These are phyloP conservation scores for Aegilops longissima DNA, from an alignment of 176 grass and related monocot species.

Conservation along the genomic window DNA sequence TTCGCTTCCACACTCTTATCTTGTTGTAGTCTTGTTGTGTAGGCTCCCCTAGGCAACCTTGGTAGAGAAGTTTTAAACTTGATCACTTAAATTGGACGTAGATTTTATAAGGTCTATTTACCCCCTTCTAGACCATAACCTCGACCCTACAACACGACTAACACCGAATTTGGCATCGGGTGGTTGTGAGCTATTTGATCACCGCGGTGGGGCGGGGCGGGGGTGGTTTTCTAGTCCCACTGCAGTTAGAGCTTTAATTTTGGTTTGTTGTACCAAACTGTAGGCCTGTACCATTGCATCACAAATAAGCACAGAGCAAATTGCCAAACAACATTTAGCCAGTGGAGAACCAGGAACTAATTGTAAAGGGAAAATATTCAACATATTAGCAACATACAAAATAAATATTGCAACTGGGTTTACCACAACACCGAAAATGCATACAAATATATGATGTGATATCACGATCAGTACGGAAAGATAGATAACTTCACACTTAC, in stretches of 20 bases:
- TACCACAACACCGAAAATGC: neutral
- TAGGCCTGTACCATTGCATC: neutral
- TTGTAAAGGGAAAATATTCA: constrained; percentile 6
- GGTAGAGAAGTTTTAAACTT: neutral
- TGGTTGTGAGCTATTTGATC: neutral
- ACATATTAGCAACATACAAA: neutral
- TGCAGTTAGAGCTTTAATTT: neutral
- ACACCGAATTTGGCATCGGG: neutral
- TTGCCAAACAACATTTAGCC: neutral
- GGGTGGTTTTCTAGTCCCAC: neutral
- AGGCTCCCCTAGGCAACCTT: neutral
- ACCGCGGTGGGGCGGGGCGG: neutral
- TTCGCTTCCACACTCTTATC: neutral
- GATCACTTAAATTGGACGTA: neutral
- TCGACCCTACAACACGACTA: neutral
- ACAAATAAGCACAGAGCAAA: constrained; percentile 13
- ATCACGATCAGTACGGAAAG: neutral
- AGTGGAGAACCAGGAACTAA: constrained; percentile 6
- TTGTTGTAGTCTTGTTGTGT: neutral
- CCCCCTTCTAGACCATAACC: too few species aligned
- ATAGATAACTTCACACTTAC: constrained; percentile 40
- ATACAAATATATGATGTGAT: neutral
- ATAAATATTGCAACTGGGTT: neutral
- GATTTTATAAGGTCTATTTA: neutral
- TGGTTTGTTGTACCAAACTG: neutral